Conservation (phyloP, 2,329 filamentous ascomycete species). For the Pochonia chlamydosporia region DNA sequence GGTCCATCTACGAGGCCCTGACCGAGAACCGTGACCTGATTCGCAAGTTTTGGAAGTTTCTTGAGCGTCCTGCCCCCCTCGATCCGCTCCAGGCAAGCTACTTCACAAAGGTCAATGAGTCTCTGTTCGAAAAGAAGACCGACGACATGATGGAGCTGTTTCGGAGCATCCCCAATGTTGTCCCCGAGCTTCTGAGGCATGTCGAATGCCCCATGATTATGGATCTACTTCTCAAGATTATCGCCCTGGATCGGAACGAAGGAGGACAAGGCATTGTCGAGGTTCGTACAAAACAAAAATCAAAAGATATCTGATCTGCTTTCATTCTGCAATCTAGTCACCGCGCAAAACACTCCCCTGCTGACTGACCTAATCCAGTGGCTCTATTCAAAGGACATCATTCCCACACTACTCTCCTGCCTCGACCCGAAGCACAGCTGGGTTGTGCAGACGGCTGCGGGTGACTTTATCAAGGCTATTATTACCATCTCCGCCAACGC, state of each 20-base stretch:
- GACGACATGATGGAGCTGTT: constrained; percentile 93
- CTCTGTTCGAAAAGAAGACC: constrained; percentile 95
- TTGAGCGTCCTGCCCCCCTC: constrained; percentile 76
- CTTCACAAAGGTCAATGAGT: constrained; percentile 98
- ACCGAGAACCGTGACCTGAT: constrained; percentile 77
- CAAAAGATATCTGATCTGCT: too few species aligned
- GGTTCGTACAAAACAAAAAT: too few species aligned
- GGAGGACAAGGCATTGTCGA: constrained; percentile 90
- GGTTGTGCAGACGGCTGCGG: constrained; percentile 91
- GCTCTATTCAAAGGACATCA: constrained; percentile 83
- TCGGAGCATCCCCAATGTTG: constrained; percentile 73
- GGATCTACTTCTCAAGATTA: constrained; percentile 94
- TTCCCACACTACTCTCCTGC: constrained; percentile 81
- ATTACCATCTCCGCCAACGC: constrained; percentile 98
- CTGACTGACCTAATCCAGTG: constrained; percentile 50
- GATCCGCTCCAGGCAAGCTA: constrained; percentile 94
- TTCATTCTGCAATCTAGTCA: too few species aligned
- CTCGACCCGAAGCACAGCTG: constrained; percentile 79
- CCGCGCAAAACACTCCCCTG: background rate
- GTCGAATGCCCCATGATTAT: constrained; percentile 98
- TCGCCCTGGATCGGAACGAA: constrained; percentile 89
- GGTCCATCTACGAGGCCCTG: constrained; percentile 91
- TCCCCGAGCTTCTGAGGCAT: constrained; percentile 82
- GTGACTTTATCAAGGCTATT: constrained; percentile 96
- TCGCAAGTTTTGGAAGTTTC: constrained; percentile 83